phyloP scores from a whole-genome alignment of 306 rosid genomes.

The Vigna radiata region DNA sequence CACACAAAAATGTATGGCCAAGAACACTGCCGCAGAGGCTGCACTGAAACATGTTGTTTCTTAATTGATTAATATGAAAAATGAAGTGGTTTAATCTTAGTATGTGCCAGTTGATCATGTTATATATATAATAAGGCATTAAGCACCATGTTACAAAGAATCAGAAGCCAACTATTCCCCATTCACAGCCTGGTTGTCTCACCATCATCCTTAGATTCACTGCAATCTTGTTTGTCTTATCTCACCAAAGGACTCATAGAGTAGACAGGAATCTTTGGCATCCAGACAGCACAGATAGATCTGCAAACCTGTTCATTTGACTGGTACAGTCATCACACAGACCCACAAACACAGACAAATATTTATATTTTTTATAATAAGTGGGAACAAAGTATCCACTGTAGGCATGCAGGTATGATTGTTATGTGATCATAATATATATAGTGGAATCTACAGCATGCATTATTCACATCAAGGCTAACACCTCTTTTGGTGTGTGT shows the following conservation, averaged over 20 bases:
- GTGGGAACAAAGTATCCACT: conserved; percentile 40
- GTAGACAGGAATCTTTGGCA: conserved; percentile 76
- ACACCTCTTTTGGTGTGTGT: conserved; percentile 42
- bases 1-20: conserved; percentile 61
- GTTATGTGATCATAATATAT: conserved; percentile 41
- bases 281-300: conserved; percentile 72
- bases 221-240: conserved; percentile 69
- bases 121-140: conserved; percentile 54
- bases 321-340: conserved; percentile 52
- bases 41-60: conserved; percentile 31
- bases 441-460: conserved; percentile 44
- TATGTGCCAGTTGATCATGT: conserved; percentile 53
- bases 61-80: conserved; percentile 10
- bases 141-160: conserved; percentile 69
- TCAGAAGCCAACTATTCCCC: conserved; percentile 69
- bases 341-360: conserved; percentile 9
- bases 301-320: conserved; percentile 65
- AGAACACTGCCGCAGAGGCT: conserved; percentile 55
- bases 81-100: conserved; percentile 15
- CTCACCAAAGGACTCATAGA: conserved; percentile 50
- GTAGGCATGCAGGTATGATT: conserved; percentile 55
- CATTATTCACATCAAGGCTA: conserved; percentile 50
- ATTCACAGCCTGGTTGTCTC: conserved; percentile 85
- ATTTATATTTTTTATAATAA: conserved; percentile 29
- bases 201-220: conserved; percentile 70